phyloP scores from a whole-genome alignment of 495 filamentous ascomycete species.

The Penicillium bialowiezense region DNA sequence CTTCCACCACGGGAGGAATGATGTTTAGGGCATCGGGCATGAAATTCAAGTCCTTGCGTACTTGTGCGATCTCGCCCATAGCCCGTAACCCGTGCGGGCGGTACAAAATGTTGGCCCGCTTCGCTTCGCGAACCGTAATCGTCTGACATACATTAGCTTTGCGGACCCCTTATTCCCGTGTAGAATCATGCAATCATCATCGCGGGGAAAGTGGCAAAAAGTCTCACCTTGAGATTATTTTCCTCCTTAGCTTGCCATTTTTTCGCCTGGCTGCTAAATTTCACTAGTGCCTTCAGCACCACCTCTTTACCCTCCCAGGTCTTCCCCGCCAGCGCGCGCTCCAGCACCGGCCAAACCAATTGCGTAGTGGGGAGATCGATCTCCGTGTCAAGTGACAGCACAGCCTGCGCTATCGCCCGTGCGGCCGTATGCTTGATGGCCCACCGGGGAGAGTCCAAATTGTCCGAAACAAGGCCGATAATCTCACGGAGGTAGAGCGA shows the following conservation, averaged over 20 bases:
- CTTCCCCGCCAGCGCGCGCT: slow-evolving; percentile 77
- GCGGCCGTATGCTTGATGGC: slow-evolving; percentile 85
- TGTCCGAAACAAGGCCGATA: slow-evolving; percentile 56
- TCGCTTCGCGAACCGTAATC: slow-evolving; percentile 82
- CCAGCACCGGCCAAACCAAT: slow-evolving; percentile 75
- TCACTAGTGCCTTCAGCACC: slow-evolving; percentile 79
- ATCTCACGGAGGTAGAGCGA: slow-evolving; percentile 84
- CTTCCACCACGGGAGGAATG: slow-evolving; percentile 55
- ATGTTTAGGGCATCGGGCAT: slow-evolving; percentile 64
- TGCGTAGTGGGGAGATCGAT: slow-evolving; percentile 56
- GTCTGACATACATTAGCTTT: slow-evolving; percentile 35
- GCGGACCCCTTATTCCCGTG: background rate
- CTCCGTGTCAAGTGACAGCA: slow-evolving; percentile 56
- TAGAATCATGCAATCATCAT: background rate
- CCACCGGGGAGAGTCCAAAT: slow-evolving; percentile 80
- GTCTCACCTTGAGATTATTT: slow-evolving; percentile 52
- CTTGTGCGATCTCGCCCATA: slow-evolving; percentile 66
- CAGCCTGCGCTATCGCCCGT: slow-evolving; percentile 71
- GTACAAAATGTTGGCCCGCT: slow-evolving; percentile 80
- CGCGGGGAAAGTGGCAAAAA: slow-evolving; percentile 12
- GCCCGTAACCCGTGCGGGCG: slow-evolving; percentile 69
- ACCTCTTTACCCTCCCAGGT: slow-evolving; percentile 93
- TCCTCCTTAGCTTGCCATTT: slow-evolving; percentile 55
- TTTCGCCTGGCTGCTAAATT: slow-evolving; percentile 61
- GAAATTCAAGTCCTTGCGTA: slow-evolving; percentile 63